Evolutionary conservation across 1,284 basidiomycete species (phyloP).

Genomic region (Puccinia triticina): DNA sequence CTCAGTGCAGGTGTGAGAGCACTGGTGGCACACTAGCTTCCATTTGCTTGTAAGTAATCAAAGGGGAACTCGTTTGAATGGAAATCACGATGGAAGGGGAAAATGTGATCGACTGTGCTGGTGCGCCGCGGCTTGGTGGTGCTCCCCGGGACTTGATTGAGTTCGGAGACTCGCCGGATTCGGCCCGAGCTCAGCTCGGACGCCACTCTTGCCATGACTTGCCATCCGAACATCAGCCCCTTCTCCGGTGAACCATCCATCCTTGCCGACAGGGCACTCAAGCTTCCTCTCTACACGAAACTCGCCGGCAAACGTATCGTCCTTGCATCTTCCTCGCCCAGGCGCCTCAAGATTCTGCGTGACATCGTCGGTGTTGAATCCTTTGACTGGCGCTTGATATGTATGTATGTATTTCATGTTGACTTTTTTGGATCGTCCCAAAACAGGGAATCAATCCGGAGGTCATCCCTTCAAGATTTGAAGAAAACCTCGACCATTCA

Average conservation of each 20-base stretch:
- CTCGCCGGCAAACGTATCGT: constrained; percentile 32
- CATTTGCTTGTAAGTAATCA: too few relatives aligned
- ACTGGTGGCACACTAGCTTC: too few relatives aligned
- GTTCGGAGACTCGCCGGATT: too few relatives aligned
- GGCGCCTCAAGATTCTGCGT: constrained; percentile 39
- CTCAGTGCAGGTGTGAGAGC: too few relatives aligned
- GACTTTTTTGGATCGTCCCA: background rate
- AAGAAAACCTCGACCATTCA: constrained; percentile 34
- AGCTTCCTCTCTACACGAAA: constrained; percentile 25
- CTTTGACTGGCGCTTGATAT: background rate
- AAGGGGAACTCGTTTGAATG: too few relatives aligned
- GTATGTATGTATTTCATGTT: background rate
- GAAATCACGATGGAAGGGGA: too few relatives aligned
- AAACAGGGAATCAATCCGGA: constrained; percentile 42
- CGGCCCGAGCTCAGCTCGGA: too few relatives aligned
- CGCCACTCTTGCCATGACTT: background rate
- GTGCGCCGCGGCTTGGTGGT: too few relatives aligned
- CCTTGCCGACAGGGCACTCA: constrained; percentile 5
- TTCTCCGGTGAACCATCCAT: constrained; percentile 10
- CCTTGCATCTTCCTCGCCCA: constrained; percentile 33
- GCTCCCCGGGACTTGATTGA: too few relatives aligned
- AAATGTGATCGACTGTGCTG: too few relatives aligned
- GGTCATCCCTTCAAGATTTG: constrained; percentile 21
- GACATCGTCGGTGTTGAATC: constrained; percentile 2
- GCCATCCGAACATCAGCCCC: background rate